Base-by-base conservation (phyloP, 2,329 filamentous ascomycete genomes). In the Colletotrichum gigasporum region DNA sequence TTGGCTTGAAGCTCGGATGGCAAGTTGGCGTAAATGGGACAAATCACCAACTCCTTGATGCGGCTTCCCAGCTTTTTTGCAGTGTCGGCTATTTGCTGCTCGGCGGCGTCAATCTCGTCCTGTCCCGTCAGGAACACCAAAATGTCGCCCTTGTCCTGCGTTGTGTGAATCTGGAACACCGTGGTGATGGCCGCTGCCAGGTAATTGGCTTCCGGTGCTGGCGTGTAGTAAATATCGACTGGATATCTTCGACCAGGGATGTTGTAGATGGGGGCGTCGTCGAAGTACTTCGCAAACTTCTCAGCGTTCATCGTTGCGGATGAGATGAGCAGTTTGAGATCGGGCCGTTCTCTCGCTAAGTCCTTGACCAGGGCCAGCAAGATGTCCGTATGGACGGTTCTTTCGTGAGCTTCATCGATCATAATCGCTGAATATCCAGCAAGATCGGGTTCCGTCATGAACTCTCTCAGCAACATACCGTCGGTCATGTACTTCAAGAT, bases 361-460 rank as follows among this genome's bases (percentile, higher is more conserved):
- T 98, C 95, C 73, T 97, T 97, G 61, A 97, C 85, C 32, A 99
- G 79, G 10, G 92, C 93, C 63, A 97, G 86, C 7, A 97, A 79
- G 60, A 99, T 94, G 76, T 99, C 96, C 0, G 95, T 97, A 55
- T 93, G 89, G 1, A 98, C 86, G 0, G 93, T 97, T 69, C 96
- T 86, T 75, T 99, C 96, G 85, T 99, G 96, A 0, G 96, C 96
- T 76, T 99, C 96, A 74, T 99, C 96, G 60, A 99, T 95, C 90
- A 99, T 97, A 67, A 99, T 79, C 11, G 90, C 92, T 5, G 92
- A 92, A 71, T 98, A 98, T 14, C 88, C 89, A 1, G 88, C 86
- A 5, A 98, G 81, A 69, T 95, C 90, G 0, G 95, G 94, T 71
- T 97, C 93, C 0, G 93, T 95, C 80, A 97, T 87, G 68, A 97